phyloP scores from a whole-genome alignment of 305 asterid species.

The Fraxinus platypoda region DNA sequence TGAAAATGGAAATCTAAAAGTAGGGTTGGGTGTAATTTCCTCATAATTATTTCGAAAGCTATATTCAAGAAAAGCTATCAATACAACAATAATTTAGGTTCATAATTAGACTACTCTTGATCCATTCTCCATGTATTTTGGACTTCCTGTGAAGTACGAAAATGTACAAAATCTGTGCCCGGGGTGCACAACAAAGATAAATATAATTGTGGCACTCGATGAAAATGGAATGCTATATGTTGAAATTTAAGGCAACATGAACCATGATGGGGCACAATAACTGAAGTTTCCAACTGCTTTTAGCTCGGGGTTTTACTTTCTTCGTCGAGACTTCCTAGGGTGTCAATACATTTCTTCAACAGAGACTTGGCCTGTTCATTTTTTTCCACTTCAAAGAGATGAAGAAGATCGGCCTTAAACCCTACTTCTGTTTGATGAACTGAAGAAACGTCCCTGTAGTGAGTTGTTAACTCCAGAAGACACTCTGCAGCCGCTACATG shows the following conservation, averaged over 20 bases:
- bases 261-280: neutral
- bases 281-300: neutral
- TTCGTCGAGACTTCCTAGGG: slow-evolving; percentile 39
- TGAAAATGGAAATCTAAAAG: too few species aligned
- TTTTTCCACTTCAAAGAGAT: slow-evolving; percentile 60
- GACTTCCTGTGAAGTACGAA: neutral
- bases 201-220: neutral
- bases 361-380: slow-evolving; percentile 79
- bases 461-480: slow-evolving; percentile 57
- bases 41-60: neutral
- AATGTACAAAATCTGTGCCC: neutral
- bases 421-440: slow-evolving; percentile 37
- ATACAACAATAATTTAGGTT: neutral
- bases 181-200: neutral
- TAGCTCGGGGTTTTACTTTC: slow-evolving; percentile 26
- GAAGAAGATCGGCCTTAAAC: slow-evolving; percentile 58
- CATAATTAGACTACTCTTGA: neutral
- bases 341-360: slow-evolving; percentile 64
- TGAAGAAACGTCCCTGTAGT: slow-evolving; percentile 35
- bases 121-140: neutral
- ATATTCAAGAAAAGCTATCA: neutral
- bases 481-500: slow-evolving; percentile 85
- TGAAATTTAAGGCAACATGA: neutral
- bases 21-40: too few species aligned
- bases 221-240: neutral